Evolutionary conservation across 2,329 filamentous ascomycete species (phyloP), one percentile per base, ranked within the genome.

Genomic region (Penicillium digitatum): DNA sequence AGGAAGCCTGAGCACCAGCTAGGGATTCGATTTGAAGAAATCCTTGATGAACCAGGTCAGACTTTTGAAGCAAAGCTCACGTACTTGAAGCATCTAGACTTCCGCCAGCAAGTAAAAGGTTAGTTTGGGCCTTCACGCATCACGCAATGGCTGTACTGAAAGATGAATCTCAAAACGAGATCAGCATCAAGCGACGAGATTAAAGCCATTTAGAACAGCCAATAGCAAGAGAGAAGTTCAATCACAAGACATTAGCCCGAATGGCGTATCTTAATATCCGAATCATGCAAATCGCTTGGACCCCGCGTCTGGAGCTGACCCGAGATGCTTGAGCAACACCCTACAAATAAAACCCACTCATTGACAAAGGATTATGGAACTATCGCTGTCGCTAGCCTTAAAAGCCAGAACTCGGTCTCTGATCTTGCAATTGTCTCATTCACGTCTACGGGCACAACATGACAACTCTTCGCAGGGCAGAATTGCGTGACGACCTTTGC

Each of bases 231-330:
- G 5, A 31, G 5, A 12, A 5, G 12, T 31, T 31, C 11, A 39
- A 39, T 22, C 18, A 14, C 20, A 39, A 14, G 5, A 5, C 6
- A 18, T 29, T 43, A 18, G n/a, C 7, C n/a, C 26, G 14, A 16
- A 29, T 43, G 40, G 40, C 26, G 40, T 43, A 11, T 29, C 16
- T 20, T 18, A 43, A 48, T 35, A 14, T 27, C 46, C 24, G n/a
- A 37, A 48, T 39, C 34, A 39, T 39, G 46, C 46, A 37, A 48
- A 11, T 48, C 26, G 46, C 46, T 48, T 48, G 16, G 46, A 38
- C 46, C 34, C 46, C 46, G 24, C 46, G 14, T 26, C n/a, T 14
- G 22, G 18, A 39, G n/a, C 14, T 20, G 22, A 6, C 18, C 12
- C n/a, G 7, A 12, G 16, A 29, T 14, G 11, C 20, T 6, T 43